Percentiles rank a stretch among this genome's conserved stretches.
Evolutionary conservation across 2,329 filamentous ascomycete genomes (phyloP).

Genomic region (Verticillium alfalfae): DNA sequence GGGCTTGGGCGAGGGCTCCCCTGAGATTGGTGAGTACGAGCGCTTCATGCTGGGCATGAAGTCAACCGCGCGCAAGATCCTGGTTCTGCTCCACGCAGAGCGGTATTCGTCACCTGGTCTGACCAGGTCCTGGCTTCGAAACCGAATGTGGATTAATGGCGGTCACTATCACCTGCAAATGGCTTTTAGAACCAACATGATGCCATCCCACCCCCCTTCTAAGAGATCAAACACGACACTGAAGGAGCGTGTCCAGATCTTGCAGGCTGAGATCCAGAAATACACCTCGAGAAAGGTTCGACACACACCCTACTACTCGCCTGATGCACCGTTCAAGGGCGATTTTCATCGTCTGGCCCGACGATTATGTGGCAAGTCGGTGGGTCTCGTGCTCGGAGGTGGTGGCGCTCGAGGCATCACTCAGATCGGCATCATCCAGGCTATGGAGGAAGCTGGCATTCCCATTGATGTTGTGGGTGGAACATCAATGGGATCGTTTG

Average conservation of each 20-base stretch:
- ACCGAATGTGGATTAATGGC: constrained; percentile 95
- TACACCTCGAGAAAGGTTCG: constrained; percentile 93
- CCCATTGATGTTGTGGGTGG: constrained; percentile 94
- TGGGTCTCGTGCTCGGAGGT: constrained; percentile 89
- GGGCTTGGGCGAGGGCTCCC: constrained; percentile 82
- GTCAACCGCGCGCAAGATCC: constrained; percentile 87
- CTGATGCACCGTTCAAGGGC: constrained; percentile 89
- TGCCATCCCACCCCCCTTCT: constrained; percentile 68
- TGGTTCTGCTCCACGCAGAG: constrained; percentile 85
- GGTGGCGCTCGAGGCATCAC: constrained; percentile 89
- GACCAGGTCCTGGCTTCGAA: constrained; percentile 84
- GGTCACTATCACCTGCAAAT: constrained; percentile 98
- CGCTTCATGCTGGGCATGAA: constrained; percentile 95
- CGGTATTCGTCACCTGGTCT: constrained; percentile 80
- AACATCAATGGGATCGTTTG: constrained; percentile 93
- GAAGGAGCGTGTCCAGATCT: constrained; percentile 87
- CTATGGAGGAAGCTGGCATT: constrained; percentile 92
- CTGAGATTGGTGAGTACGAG: constrained; percentile 92
- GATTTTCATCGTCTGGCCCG: constrained; percentile 93
- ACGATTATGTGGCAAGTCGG: constrained; percentile 85
- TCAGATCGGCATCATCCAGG: constrained; percentile 89
- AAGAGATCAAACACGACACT: constrained; percentile 79
- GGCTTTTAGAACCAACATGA: constrained; percentile 71
- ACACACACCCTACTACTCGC: constrained; percentile 82
- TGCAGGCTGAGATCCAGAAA: constrained; percentile 97